A percentile compares a stretch with the other conserved stretches of the same genome.
Conservation (phyloP, 495 filamentous ascomycete genomes). For the Venustampulla echinocandica region DNA sequence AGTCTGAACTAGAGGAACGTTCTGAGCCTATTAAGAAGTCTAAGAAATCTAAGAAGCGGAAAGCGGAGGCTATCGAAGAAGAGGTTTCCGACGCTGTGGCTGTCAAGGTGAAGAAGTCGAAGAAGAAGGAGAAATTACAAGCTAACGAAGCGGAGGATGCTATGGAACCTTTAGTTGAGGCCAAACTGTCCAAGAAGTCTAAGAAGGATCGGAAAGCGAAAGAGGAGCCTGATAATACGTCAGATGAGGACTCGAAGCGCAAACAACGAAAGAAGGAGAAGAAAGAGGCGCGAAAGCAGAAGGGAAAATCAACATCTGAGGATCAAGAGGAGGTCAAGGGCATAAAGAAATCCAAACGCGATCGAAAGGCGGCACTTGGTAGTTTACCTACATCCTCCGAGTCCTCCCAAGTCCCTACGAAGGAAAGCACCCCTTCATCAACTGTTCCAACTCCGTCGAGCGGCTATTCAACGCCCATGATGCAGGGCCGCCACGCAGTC, state of each 20-base stretch:
- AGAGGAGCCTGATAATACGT: constrained; percentile 7
- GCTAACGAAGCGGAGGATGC: neutral
- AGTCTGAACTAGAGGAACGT: constrained; percentile 9
- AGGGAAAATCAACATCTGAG: constrained; percentile 16
- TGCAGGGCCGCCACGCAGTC: constrained; percentile 50
- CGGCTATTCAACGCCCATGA: constrained; percentile 30
- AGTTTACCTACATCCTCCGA: constrained; percentile 15
- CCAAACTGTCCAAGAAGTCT: constrained; percentile 3
- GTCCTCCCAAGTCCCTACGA: constrained; percentile 23
- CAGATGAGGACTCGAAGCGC: constrained; percentile 17
- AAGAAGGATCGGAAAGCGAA: constrained; percentile 26
- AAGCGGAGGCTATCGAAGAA: constrained; percentile 10
- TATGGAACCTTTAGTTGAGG: neutral
- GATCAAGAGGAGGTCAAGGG: constrained; percentile 24
- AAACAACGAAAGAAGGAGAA: constrained; percentile 21
- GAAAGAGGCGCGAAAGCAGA: constrained; percentile 29
- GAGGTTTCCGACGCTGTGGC: constrained; percentile 12
- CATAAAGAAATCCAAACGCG: constrained; percentile 17
- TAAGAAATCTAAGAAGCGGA: constrained; percentile 20
- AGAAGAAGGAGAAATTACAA: constrained; percentile 2
- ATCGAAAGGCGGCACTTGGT: constrained; percentile 16
- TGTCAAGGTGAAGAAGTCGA: constrained; percentile 19
- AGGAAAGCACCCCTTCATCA: constrained; percentile 21
- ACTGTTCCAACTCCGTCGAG: constrained; percentile 20
- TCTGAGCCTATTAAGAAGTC: constrained; percentile 5